These are phyloP conservation scores for Talaromyces sp. DNA, from an alignment of 2,329 filamentous ascomycete species.

Conservation along the genomic window DNA sequence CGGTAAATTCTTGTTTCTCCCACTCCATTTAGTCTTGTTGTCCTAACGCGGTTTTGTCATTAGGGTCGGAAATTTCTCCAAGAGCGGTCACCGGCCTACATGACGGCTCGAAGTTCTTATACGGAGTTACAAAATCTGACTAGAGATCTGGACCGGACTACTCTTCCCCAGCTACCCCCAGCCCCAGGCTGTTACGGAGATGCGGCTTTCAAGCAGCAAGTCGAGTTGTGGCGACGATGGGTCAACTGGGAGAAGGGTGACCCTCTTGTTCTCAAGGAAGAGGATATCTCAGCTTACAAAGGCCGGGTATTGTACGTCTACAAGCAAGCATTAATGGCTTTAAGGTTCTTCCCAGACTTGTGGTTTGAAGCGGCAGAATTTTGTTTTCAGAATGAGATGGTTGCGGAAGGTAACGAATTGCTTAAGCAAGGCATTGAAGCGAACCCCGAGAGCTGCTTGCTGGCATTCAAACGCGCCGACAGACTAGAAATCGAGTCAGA, in stretches of 20 bases:
- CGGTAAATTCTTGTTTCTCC: slow-evolving; percentile 46
- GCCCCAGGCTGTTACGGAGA: slow-evolving; percentile 81
- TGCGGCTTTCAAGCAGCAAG: slow-evolving; percentile 74
- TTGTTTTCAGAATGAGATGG: slow-evolving; percentile 73
- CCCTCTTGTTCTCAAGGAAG: slow-evolving; percentile 74
- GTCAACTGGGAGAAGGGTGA: slow-evolving; percentile 93
- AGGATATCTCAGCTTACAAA: slow-evolving; percentile 69
- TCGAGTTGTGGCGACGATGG: slow-evolving; percentile 89
- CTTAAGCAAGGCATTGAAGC: slow-evolving; percentile 75
- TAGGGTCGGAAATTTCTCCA: slow-evolving; percentile 91
- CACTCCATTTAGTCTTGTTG: not conserved
- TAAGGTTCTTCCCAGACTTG: slow-evolving; percentile 91
- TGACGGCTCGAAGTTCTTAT: slow-evolving; percentile 89
- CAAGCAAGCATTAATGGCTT: slow-evolving; percentile 85
- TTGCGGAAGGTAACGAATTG: slow-evolving; percentile 69
- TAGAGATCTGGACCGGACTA: slow-evolving; percentile 66
- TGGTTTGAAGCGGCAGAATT: slow-evolving; percentile 95
- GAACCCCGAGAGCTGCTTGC: slow-evolving; percentile 87
- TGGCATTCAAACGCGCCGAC: slow-evolving; percentile 86
- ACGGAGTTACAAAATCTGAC: slow-evolving; percentile 88
- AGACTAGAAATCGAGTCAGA: slow-evolving; percentile 74
- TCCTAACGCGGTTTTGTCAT: slow-evolving; percentile 8
- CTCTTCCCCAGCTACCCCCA: slow-evolving; percentile 74
- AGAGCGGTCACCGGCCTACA: slow-evolving; percentile 86
- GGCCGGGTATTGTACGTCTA: slow-evolving; percentile 83